Conservation (phyloP, 2,329 filamentous ascomycete species). For the Trichoderma sp. region DNA sequence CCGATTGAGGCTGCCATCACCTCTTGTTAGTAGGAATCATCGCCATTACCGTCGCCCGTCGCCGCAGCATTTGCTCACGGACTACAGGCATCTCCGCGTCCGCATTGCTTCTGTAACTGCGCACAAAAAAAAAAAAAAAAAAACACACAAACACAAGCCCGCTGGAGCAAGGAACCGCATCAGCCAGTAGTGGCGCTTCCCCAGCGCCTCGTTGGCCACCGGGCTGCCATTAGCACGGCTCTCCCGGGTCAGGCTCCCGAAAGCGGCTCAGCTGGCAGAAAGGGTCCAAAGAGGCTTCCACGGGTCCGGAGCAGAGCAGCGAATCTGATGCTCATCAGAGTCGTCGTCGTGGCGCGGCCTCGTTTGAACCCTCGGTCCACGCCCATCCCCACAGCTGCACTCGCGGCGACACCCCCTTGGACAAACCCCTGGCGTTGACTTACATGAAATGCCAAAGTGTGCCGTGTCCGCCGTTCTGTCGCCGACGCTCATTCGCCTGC, state of each 20-base stretch:
- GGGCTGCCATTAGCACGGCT: not conserved
- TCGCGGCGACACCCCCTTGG: slow-evolving; percentile 5
- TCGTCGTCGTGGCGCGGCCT: slow-evolving; percentile 6
- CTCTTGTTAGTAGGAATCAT: not conserved
- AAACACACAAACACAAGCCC: not conserved
- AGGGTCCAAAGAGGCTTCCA: not conserved
- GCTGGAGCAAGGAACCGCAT: not conserved
- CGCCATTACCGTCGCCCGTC: not conserved
- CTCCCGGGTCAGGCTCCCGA: slow-evolving; percentile 16
- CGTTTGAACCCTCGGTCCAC: slow-evolving; percentile 6
- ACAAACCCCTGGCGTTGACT: slow-evolving; percentile 18
- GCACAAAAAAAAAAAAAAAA: not conserved
- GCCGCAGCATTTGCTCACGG: not conserved
- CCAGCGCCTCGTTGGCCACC: not conserved
- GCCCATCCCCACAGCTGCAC: slow-evolving; percentile 17
- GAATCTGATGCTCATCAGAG: slow-evolving; percentile 7
- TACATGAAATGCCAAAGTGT: slow-evolving; percentile 5
- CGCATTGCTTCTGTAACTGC: not conserved
- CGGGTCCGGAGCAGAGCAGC: not conserved
- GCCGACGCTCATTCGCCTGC: slow-evolving; percentile 14
- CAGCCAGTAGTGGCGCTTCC: slow-evolving; percentile 1
- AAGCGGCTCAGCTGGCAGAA: slow-evolving; percentile 16
- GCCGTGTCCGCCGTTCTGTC: slow-evolving; percentile 4
- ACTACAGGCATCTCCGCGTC: not conserved
- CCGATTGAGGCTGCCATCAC: not conserved